Conservation (phyloP, 2,329 filamentous ascomycete genomes). For the Colletotrichum simmondsii region DNA sequence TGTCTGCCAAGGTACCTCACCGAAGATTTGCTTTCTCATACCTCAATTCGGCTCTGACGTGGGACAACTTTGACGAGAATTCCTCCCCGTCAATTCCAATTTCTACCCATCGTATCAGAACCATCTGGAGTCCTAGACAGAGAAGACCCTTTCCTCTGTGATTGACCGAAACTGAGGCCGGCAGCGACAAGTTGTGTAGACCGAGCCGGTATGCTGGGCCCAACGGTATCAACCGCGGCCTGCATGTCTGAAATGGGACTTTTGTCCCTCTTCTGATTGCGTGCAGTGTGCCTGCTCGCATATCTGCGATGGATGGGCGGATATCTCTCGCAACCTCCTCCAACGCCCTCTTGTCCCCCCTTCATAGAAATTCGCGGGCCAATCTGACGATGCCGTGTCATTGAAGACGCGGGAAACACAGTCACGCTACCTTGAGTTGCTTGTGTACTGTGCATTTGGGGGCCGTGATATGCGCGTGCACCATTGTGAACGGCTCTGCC, state of each 20-base stretch:
- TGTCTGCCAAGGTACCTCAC: not conserved
- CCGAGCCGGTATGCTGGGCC: constrained; percentile 15
- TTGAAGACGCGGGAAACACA: constrained; percentile 9
- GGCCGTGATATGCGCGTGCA: constrained; percentile 11
- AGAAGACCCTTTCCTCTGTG: not conserved
- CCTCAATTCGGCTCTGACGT: not conserved
- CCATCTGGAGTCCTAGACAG: too few relatives aligned
- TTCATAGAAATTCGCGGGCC: not conserved
- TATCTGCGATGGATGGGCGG: constrained; percentile 21
- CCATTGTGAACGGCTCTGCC: constrained; percentile 22
- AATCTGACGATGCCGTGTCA: constrained; percentile 24
- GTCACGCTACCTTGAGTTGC: constrained; percentile 9
- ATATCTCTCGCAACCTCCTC: constrained; percentile 13
- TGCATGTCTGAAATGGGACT: constrained; percentile 17
- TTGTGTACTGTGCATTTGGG: constrained; percentile 1
- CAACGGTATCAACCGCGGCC: not conserved
- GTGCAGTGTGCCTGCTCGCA: constrained; percentile 9
- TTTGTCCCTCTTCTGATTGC: constrained; percentile 17
- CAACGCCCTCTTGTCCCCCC: not conserved
- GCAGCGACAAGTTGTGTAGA: not conserved
- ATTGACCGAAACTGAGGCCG: not conserved
- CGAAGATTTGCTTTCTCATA: too few relatives aligned
- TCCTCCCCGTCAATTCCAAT: not conserved
- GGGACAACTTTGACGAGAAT: not conserved
- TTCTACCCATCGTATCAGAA: not conserved